Conservation (phyloP, 2,329 filamentous ascomycete species). For the Neonectria ditissima region DNA sequence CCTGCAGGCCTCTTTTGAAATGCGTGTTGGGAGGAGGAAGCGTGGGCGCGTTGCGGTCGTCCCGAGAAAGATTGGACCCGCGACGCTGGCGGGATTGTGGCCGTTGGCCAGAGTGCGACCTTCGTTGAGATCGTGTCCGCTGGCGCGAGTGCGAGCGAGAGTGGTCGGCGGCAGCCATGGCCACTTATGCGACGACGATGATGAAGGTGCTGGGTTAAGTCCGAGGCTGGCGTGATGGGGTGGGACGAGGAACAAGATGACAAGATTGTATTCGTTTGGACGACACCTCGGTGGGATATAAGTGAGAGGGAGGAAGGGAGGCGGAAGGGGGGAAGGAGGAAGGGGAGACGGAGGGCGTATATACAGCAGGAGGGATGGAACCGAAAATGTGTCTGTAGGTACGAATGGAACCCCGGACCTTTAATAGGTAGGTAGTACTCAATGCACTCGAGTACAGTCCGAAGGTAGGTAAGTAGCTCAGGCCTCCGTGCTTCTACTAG, state of each 20-base stretch:
- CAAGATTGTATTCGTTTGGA: background rate
- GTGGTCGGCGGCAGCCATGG: constrained; percentile 33
- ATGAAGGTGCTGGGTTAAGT: background rate
- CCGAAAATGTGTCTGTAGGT: constrained; percentile 1
- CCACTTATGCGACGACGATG: background rate
- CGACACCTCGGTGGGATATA: background rate
- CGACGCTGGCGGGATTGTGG: background rate
- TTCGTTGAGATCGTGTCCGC: background rate
- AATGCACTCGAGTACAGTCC: background rate
- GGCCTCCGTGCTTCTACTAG: background rate
- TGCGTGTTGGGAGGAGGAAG: constrained; percentile 47
- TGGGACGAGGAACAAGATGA: background rate
- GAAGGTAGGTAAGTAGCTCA: background rate
- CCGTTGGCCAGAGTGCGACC: background rate
- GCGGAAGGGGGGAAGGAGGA: background rate
- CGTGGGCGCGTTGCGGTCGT: constrained; percentile 27
- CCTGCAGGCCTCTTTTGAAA: constrained; percentile 34
- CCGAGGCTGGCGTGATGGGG: background rate
- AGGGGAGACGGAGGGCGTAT: background rate
- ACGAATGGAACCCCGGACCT: too few species aligned
- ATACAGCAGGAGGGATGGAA: background rate
- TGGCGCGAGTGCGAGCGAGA: constrained; percentile 8
- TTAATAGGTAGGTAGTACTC: too few species aligned
- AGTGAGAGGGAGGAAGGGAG: background rate
- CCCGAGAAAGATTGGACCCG: constrained; percentile 24